Evolutionary conservation across 2,329 filamentous ascomycete species (phyloP).

Genomic region (Penicillium sclerotiorum): DNA sequence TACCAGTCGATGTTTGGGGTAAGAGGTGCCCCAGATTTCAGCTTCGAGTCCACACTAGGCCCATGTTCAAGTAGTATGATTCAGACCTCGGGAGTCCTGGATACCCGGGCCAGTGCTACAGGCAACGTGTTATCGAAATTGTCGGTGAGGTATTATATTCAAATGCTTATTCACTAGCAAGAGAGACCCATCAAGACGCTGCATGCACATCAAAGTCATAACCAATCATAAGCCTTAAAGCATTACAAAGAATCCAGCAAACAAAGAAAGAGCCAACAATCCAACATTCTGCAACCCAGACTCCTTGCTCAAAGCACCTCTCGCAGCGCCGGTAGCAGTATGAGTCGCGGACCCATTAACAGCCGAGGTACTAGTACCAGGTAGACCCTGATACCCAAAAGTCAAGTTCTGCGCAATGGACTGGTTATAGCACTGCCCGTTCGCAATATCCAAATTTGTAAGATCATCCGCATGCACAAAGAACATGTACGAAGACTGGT

Average conservation of each 20-base stretch:
- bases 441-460: slow-evolving; percentile 64
- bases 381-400: slow-evolving; percentile 63
- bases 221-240: no score
- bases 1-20: no score
- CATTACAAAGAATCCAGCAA: slow-evolving; percentile 15
- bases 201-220: no score
- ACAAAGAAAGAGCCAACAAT: slow-evolving; percentile 8
- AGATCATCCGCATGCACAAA: slow-evolving; percentile 73
- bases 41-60: no score
- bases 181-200: no score
- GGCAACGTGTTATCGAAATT: no score
- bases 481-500: slow-evolving; percentile 75
- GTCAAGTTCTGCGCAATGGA: slow-evolving; percentile 71
- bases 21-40: no score
- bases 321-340: slow-evolving; percentile 19
- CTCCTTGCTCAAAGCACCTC: slow-evolving; percentile 2
- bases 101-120: no score
- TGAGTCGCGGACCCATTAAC: slow-evolving; percentile 21
- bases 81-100: no score
- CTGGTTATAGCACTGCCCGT: slow-evolving; percentile 68
- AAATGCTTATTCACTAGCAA: no score
- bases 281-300: slow-evolving; percentile 5
- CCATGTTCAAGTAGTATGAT: no score
- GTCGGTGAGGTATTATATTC: no score
- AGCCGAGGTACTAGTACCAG: slow-evolving; percentile 12